Conservation (phyloP, 495 filamentous ascomycete species). For the Annulohypoxylon bovei region DNA sequence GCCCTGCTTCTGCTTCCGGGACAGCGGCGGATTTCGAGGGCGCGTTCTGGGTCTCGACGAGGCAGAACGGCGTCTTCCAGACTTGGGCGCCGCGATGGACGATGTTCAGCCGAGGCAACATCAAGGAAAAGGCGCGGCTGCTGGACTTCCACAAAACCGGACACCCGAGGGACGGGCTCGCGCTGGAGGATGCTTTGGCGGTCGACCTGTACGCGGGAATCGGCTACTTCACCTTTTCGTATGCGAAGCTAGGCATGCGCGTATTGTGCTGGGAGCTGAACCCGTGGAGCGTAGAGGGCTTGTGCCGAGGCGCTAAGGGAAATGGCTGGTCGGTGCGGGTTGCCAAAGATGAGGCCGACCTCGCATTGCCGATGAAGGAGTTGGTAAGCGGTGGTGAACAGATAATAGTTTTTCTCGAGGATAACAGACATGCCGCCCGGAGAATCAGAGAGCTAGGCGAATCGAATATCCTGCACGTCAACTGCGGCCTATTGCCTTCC, state of each 20-base stretch:
- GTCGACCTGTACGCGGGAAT: conserved; percentile 92
- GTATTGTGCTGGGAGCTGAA: conserved; percentile 92
- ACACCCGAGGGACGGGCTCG: neutral
- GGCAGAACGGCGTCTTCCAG: conserved; percentile 83
- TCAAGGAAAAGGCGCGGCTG: conserved; percentile 86
- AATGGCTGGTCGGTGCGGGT: conserved; percentile 73
- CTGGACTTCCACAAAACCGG: conserved; percentile 56
- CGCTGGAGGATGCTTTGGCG: conserved; percentile 52
- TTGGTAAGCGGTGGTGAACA: conserved; percentile 47
- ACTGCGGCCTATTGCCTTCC: conserved; percentile 80
- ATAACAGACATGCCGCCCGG: conserved; percentile 66
- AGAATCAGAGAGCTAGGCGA: conserved; percentile 52
- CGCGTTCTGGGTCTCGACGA: conserved; percentile 79
- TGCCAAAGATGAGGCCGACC: conserved; percentile 50
- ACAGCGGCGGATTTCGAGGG: conserved; percentile 60
- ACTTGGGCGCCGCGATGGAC: conserved; percentile 87
- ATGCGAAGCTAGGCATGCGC: conserved; percentile 74
- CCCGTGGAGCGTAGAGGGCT: conserved; percentile 85
- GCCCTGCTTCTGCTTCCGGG: conserved; percentile 46
- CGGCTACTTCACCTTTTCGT: conserved; percentile 90
- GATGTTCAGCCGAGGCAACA: conserved; percentile 91
- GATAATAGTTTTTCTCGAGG: conserved; percentile 75
- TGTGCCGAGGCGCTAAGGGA: conserved; percentile 71
- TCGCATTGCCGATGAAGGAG: conserved; percentile 35
- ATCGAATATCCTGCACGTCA: conserved; percentile 69